A percentile compares a stretch with the other conserved stretches of the same genome.
phyloP scores from a whole-genome alignment of 2,329 filamentous ascomycete species.

The Fusarium liriodendri region DNA sequence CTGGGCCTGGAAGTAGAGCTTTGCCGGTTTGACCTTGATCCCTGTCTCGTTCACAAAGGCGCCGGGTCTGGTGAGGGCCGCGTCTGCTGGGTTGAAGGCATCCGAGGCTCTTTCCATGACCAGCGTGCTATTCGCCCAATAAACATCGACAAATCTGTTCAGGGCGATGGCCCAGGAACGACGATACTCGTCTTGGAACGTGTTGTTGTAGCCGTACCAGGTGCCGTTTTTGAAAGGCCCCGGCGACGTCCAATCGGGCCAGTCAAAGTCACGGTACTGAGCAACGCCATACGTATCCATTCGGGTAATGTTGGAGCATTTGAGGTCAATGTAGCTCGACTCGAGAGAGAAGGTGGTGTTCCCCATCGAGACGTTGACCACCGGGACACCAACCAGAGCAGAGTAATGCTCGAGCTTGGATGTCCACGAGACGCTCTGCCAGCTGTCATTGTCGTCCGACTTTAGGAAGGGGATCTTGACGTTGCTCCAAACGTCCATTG shows the following conservation, averaged over 20 bases:
- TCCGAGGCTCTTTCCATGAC: background rate
- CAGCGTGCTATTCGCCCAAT: background rate
- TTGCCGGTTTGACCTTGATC: background rate
- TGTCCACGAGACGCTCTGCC: background rate
- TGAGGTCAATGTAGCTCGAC: constrained; percentile 18
- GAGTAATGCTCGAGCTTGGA: background rate
- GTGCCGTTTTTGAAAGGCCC: constrained; percentile 1
- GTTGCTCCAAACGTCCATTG: constrained; percentile 22
- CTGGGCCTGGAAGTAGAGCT: constrained; percentile 2
- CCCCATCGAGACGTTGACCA: background rate
- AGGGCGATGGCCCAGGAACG: background rate
- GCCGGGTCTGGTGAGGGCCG: background rate
- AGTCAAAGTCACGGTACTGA: background rate
- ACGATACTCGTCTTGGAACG: background rate
- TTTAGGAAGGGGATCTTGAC: constrained; percentile 14
- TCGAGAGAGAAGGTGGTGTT: constrained; percentile 15
- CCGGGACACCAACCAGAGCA: constrained; percentile 11
- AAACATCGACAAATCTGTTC: constrained; percentile 1
- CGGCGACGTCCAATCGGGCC: background rate
- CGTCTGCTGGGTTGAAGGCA: background rate
- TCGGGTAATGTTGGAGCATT: background rate
- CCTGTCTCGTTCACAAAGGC: constrained; percentile 13
- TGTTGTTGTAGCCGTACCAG: constrained; percentile 8
- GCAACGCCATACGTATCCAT: background rate
- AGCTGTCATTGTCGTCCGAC: background rate